Base-by-base conservation (phyloP, 805 yeast species). In the Wilhelminamyces savonicus region DNA sequence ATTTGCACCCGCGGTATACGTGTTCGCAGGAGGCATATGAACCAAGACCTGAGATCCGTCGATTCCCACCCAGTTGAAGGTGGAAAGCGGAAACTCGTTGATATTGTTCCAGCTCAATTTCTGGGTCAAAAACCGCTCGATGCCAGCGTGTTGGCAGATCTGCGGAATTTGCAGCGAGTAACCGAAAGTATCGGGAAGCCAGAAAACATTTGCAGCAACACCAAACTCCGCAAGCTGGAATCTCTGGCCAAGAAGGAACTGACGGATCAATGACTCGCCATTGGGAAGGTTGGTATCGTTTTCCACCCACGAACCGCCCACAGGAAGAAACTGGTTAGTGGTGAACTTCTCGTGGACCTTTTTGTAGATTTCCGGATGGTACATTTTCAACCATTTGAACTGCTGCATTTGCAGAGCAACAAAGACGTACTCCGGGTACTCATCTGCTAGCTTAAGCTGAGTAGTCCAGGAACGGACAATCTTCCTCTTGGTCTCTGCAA, bases 301-400 rank as follows among this genome's bases (percentile, higher is more conserved):
- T 57, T 90, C 98, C 24, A 92, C 97, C 97, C 97, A 90, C 0
- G 96, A 77, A 5, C 98, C 98, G 30, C 98, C 98, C 36, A 92
- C 73, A 8, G 95, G 94, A 28, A 88, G 68, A 46, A 90, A 90
- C 41, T 82, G 80, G 30, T 83, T 82, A 13, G 74, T 74, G 27
- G 71, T 63, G 31, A 80, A 79, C 30, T 82, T 82, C 17, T 75
- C 72, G 41, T 82, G 70, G 22, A 84, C 66, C 32, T 76, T 69
- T 17, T 64, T 55, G 44, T 76, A 86, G 25, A 85, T 69, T 17
- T 77, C 83, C 0, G 97, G 97, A 50, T 92, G 94, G 50, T 88
- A 92, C 33, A 77, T 62, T 40, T 76, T 69, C 36, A 90, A 69
- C 98, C 98, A 90, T 52, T 84, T 79, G 58, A 82, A 92, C 54